Base-by-base conservation (phyloP, 208 protist species). In the Acanthamoeba healyi region DNA sequence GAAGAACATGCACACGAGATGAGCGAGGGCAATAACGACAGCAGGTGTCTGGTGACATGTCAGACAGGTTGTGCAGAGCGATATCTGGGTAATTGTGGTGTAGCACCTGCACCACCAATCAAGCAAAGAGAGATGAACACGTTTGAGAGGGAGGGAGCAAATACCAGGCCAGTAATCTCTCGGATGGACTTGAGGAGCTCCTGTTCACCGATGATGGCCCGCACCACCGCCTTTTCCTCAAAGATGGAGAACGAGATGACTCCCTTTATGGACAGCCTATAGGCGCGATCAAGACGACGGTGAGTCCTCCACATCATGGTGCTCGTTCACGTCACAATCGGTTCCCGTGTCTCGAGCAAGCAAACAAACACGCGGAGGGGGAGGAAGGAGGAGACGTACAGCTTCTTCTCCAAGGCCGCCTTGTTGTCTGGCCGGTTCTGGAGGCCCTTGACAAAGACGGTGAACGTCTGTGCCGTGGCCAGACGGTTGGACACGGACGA, bases 161-260 rank as follows among this genome's bases (percentile, higher is more conserved):
- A 34, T 79, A 79, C 70, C 70, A 79, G 36, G 70, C 70, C 70
- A 10, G 70, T 14, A n/a, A 79, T 46, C 70, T 79, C 70, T 79
- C 70, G 70, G 12, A 79, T 38, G 0, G 70, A 79, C 70, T 79
- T 79, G 17, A 79, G 32, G 0, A 79, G 70, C 70, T 79, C 70
- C 70, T 79, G 70, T 19, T 79, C 70, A 38, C 70, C 26, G 17
- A 79, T 79, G 36, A 79, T 79, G 29, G 70, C 70, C 4, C 70
- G 70, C 70, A 79, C 70, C 9, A 79, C 70, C 4, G 70, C 70
- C 70, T 79, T 79, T 79, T 79, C 70, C 70, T 79, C 70, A 34
- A 79, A 79, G 17, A 79, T 79, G 4, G 70, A 79, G 70, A 79
- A 79, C n/a, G 70, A 79, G 32, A 79, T 79, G 38, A 79, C 70